Percentiles rank a stretch among this genome's conserved stretches.
Evolutionary conservation across 2,329 filamentous ascomycete genomes (phyloP).

Genomic region (Cercospora beticola): DNA sequence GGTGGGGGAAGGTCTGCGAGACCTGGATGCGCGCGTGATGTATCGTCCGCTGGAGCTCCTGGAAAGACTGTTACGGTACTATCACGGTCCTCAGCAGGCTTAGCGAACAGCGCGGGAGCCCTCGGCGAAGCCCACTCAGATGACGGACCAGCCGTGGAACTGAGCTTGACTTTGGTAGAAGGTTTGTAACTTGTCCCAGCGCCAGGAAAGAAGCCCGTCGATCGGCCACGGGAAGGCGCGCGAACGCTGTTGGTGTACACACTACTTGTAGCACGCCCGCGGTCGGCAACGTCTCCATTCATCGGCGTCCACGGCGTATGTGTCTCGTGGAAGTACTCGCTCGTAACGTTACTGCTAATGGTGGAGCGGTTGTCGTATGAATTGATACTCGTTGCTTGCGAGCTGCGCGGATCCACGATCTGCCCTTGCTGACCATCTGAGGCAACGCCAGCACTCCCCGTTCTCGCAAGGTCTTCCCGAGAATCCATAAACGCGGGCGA

Average conservation of each 20-base stretch:
- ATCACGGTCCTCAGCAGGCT: constrained; percentile 30
- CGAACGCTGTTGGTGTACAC: constrained; percentile 47
- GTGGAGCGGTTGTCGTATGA: constrained; percentile 34
- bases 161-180: constrained; percentile 29
- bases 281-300: constrained; percentile 26
- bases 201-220: constrained; percentile 52
- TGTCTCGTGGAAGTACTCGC: constrained; percentile 36
- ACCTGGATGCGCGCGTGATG: neutral
- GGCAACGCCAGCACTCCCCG: constrained; percentile 28
- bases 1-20: constrained; percentile 13
- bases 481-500: constrained; percentile 69
- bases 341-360: constrained; percentile 33
- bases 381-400: constrained; percentile 27
- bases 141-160: constrained; percentile 26
- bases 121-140: constrained; percentile 29
- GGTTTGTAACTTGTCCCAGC: constrained; percentile 33
- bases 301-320: constrained; percentile 38
- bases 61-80: constrained; percentile 41
- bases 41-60: constrained; percentile 12
- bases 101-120: constrained; percentile 16
- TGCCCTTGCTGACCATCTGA: constrained; percentile 29
- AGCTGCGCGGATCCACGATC: constrained; percentile 35
- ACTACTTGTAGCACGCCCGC: constrained; percentile 44
- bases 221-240: constrained; percentile 44
- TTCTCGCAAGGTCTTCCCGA: constrained; percentile 40